A percentile compares a stretch with the other conserved stretches of the same genome.
These are phyloP conservation scores for Linum lewisii DNA, from an alignment of 345 rosid genomes.

Conservation along the genomic window DNA sequence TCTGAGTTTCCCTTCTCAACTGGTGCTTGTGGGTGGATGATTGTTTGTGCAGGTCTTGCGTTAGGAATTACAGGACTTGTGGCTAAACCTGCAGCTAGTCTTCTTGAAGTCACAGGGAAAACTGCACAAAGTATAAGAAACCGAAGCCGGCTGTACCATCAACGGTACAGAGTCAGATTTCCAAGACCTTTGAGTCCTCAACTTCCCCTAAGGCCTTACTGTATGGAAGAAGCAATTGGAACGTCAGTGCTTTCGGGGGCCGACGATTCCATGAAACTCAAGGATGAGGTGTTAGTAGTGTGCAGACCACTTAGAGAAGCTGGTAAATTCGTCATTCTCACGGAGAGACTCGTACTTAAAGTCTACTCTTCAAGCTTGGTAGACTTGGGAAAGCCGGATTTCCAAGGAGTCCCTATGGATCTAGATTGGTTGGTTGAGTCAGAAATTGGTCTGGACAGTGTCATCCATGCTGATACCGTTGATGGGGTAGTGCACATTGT, in stretches of 20 bases:
- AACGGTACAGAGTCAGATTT: constrained; percentile 51
- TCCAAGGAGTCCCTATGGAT: constrained; percentile 52
- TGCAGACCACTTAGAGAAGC: constrained; percentile 70
- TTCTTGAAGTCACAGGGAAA: constrained; percentile 87
- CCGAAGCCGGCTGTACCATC: constrained; percentile 56
- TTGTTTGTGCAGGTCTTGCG: constrained; percentile 49
- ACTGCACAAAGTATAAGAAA: constrained; percentile 92
- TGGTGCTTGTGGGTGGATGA: constrained; percentile 8
- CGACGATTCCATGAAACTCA: constrained; percentile 48
- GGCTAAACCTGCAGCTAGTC: constrained; percentile 93
- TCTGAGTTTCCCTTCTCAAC: neutral
- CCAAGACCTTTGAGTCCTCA: constrained; percentile 76
- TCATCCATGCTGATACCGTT: constrained; percentile 51
- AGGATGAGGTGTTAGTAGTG: constrained; percentile 47
- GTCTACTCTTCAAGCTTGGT: constrained; percentile 56
- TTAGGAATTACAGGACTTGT: constrained; percentile 90
- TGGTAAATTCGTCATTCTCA: constrained; percentile 56
- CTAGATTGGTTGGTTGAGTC: constrained; percentile 66
- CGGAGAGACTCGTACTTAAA: constrained; percentile 51
- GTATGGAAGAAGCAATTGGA: constrained; percentile 92
- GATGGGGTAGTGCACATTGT: constrained; percentile 57
- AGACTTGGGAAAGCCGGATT: constrained; percentile 53
- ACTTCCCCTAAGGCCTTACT: constrained; percentile 72
- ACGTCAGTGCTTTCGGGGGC: constrained; percentile 54
- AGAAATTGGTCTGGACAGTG: constrained; percentile 60